A percentile compares a stretch with the other conserved stretches of the same genome.
These are phyloP conservation scores for Martensiomyces pterosporus DNA, from an alignment of 192 early-diverging fungal species.

Conservation along the genomic window DNA sequence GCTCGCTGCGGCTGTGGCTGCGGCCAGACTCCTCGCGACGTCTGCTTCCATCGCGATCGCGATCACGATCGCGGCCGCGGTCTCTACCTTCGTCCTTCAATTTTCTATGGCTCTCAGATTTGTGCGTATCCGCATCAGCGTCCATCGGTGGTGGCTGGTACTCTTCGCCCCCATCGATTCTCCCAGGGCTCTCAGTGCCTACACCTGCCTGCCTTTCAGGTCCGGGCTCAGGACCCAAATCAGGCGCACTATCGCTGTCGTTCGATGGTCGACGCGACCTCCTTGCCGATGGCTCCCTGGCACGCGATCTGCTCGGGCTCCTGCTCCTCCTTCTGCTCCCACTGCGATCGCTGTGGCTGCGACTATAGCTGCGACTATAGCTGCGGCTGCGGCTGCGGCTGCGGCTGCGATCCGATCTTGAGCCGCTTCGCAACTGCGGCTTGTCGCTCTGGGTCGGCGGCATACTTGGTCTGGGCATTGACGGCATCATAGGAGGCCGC, in stretches of 20 bases:
- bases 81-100: slow-evolving; percentile 7
- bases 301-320: no score
- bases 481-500: background rate
- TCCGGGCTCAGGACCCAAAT: slow-evolving; percentile 1
- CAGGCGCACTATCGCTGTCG: background rate
- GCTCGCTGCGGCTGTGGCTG: slow-evolving; percentile 1
- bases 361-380: slow-evolving; percentile 2
- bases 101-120: slow-evolving; percentile 6
- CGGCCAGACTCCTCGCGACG: slow-evolving; percentile 3
- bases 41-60: slow-evolving; percentile 1
- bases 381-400: slow-evolving; percentile 2
- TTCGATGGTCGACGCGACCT: slow-evolving; percentile 7
- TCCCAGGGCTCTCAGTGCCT: no score
- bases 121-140: background rate
- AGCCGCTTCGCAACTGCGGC: background rate
- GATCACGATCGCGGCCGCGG: slow-evolving; percentile 1
- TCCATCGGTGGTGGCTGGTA: slow-evolving; percentile 15
- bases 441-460: slow-evolving; percentile 3
- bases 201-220: background rate
- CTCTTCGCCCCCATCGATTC: background rate
- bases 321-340: no score
- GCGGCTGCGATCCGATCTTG: slow-evolving; percentile 2
- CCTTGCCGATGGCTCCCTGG: no score
- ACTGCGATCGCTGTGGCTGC: slow-evolving; percentile 6
- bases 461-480: background rate